A percentile compares a stretch with the other conserved stretches of the same genome.
Evolutionary conservation across 768 basidiomycete species (phyloP).

Genomic region (Naganishia friedmannii): DNA sequence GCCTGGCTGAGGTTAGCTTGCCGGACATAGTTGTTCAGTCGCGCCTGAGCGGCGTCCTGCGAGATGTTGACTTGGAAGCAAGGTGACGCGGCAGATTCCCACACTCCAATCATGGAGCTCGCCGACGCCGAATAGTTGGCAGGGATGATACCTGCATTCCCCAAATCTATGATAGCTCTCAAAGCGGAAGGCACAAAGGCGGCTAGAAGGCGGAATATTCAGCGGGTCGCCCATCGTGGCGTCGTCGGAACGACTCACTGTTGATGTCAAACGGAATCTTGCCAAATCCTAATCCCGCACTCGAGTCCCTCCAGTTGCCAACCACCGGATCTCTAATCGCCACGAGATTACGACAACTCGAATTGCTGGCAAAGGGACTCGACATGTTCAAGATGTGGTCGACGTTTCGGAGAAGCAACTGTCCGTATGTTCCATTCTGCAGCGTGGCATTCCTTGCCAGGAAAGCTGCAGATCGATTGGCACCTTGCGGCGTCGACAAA

Average conservation of each 20-base stretch:
- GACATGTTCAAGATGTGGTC: slow-evolving; percentile 55
- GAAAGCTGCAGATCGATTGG: slow-evolving; percentile 51
- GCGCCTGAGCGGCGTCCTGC: slow-evolving; percentile 42
- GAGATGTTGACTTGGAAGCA: slow-evolving; percentile 54
- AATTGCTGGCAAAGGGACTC: slow-evolving; percentile 51
- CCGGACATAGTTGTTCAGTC: slow-evolving; percentile 53
- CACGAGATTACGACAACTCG: slow-evolving; percentile 50
- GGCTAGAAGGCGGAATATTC: slow-evolving; percentile 27
- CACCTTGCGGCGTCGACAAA: slow-evolving; percentile 55
- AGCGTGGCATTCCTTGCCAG: slow-evolving; percentile 52
- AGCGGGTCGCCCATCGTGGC: slow-evolving; percentile 3
- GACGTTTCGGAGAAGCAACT: slow-evolving; percentile 54
- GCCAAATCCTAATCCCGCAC: slow-evolving; percentile 55
- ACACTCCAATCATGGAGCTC: slow-evolving; percentile 41
- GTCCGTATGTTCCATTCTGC: slow-evolving; percentile 55
- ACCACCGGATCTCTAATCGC: slow-evolving; percentile 55
- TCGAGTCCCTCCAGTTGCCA: slow-evolving; percentile 57
- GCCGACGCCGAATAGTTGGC: slow-evolving; percentile 37
- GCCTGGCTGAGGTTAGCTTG: slow-evolving; percentile 50
- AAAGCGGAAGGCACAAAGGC: slow-evolving; percentile 56
- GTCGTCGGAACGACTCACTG: slow-evolving; percentile 21
- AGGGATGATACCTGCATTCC: slow-evolving; percentile 47
- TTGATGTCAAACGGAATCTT: slow-evolving; percentile 57
- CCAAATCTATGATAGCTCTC: slow-evolving; percentile 51
- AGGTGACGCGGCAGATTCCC: slow-evolving; percentile 52